A percentile compares a stretch with the other conserved stretches of the same genome.
Conservation (phyloP, 345 rosid species). For the Aurinia saxatilis region DNA sequence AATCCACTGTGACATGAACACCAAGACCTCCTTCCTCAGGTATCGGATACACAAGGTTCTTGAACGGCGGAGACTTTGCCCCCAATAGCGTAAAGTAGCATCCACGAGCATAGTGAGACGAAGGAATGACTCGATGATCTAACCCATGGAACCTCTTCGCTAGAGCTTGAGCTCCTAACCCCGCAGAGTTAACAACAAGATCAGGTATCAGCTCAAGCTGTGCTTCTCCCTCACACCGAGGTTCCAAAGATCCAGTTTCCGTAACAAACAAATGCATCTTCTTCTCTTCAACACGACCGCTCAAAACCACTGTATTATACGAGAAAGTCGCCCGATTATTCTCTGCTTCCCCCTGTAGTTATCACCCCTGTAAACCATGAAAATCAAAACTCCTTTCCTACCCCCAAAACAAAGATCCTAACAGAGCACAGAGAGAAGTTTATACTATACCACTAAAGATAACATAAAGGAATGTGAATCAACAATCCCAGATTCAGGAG, state of each 20-base stretch:
- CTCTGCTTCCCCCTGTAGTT: slow-evolving; percentile 82
- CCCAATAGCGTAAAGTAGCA: slow-evolving; percentile 67
- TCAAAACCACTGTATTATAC: slow-evolving; percentile 61
- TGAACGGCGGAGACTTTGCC: slow-evolving; percentile 45
- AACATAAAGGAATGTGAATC: slow-evolving; percentile 84
- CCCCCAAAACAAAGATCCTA: not conserved
- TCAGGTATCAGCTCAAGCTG: slow-evolving; percentile 57
- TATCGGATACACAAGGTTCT: slow-evolving; percentile 70
- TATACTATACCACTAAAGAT: slow-evolving; percentile 52
- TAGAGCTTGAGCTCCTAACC: slow-evolving; percentile 60
- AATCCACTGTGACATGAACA: slow-evolving; percentile 84
- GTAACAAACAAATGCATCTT: slow-evolving; percentile 44
- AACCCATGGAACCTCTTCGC: slow-evolving; percentile 65
- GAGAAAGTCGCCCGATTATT: slow-evolving; percentile 55
- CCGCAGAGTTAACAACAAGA: slow-evolving; percentile 78
- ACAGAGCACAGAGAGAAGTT: not conserved
- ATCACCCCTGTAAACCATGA: slow-evolving; percentile 34
- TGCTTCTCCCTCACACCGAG: slow-evolving; percentile 37
- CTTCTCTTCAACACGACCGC: slow-evolving; percentile 53
- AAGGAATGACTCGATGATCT: slow-evolving; percentile 37
- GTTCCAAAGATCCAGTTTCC: slow-evolving; percentile 41
- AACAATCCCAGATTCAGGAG: slow-evolving; percentile 72
- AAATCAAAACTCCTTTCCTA: slow-evolving; percentile 32
- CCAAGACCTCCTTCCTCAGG: slow-evolving; percentile 95
- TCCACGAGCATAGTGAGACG: slow-evolving; percentile 68